Percentiles rank a stretch among this genome's conserved stretches.
These are phyloP conservation scores for Aureobasidium uvarum DNA, from an alignment of 2,329 filamentous ascomycete species.

Conservation along the genomic window DNA sequence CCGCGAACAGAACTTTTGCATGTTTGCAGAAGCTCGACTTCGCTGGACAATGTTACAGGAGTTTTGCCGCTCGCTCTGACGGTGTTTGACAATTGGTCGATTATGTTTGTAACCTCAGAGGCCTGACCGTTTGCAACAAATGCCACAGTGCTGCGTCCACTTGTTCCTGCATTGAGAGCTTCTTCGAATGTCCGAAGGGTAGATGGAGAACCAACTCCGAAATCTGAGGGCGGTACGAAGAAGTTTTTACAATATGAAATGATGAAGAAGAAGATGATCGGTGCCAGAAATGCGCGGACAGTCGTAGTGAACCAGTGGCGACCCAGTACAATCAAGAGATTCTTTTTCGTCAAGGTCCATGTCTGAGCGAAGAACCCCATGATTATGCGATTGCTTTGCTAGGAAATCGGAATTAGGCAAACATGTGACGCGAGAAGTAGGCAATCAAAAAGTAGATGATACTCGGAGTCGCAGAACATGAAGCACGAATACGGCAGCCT, in stretches of 20 bases:
- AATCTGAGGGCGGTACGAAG: constrained; percentile 73
- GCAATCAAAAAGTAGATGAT: not conserved
- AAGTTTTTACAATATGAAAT: constrained; percentile 66
- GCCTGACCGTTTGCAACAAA: constrained; percentile 72
- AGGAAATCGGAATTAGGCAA: not conserved
- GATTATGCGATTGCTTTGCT: too few relatives aligned
- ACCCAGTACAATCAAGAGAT: constrained; percentile 54
- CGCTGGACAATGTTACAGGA: constrained; percentile 54
- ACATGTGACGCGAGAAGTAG: not conserved
- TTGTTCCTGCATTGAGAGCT: constrained; percentile 58
- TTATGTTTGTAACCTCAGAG: constrained; percentile 70
- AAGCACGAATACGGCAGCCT: not conserved
- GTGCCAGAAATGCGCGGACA: constrained; percentile 56
- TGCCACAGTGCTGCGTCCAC: constrained; percentile 65
- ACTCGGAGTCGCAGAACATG: not conserved
- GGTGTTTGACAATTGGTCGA: constrained; percentile 60
- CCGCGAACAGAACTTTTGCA: constrained; percentile 61
- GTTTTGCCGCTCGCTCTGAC: constrained; percentile 57
- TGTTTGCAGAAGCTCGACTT: constrained; percentile 58
- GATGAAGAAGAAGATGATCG: constrained; percentile 54
- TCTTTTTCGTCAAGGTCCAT: constrained; percentile 59
- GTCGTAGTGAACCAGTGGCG: constrained; percentile 56
- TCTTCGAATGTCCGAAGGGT: constrained; percentile 64
- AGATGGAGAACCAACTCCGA: constrained; percentile 64
- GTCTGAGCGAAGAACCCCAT: constrained; percentile 51